Conservation (phyloP, 768 basidiomycete species). For the Kwoniella sp. region DNA sequence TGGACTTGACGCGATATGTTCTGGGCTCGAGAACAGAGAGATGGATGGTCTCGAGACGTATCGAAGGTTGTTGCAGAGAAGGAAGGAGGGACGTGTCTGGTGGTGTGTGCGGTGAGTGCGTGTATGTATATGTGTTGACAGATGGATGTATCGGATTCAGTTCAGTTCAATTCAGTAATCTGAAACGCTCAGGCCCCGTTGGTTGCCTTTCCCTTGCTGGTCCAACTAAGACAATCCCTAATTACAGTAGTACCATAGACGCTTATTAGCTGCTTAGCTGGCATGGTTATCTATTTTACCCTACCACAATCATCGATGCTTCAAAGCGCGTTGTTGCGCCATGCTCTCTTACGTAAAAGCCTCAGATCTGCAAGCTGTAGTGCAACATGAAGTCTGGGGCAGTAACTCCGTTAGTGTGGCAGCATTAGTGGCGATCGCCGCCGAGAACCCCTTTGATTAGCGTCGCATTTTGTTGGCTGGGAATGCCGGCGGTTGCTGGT, state of each 20-base stretch:
- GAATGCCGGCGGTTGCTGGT: constrained; percentile 1
- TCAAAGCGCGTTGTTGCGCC: background rate
- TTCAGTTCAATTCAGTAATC: background rate
- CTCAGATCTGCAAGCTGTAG: too few species aligned
- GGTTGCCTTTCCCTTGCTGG: background rate
- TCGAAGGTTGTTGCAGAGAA: background rate
- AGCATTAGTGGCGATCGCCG: constrained; percentile 8
- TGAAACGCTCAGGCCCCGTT: background rate
- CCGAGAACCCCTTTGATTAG: background rate
- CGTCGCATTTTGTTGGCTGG: background rate
- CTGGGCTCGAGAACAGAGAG: too few species aligned
- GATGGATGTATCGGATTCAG: background rate
- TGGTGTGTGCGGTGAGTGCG: background rate
- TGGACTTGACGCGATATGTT: too few species aligned
- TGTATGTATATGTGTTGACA: background rate
- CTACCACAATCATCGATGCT: background rate
- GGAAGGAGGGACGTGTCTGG: constrained; percentile 1
- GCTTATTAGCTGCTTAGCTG: too few species aligned
- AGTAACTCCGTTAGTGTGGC: constrained; percentile 19
- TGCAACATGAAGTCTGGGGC: background rate
- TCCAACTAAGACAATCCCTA: background rate
- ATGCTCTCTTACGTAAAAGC: constrained; percentile 15
- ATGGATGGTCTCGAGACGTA: too few species aligned
- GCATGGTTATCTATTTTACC: too few species aligned
- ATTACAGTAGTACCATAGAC: too few species aligned